These are phyloP conservation scores for Fraxinus dipetala DNA, from an alignment of 305 asterid genomes.

Conservation along the genomic window DNA sequence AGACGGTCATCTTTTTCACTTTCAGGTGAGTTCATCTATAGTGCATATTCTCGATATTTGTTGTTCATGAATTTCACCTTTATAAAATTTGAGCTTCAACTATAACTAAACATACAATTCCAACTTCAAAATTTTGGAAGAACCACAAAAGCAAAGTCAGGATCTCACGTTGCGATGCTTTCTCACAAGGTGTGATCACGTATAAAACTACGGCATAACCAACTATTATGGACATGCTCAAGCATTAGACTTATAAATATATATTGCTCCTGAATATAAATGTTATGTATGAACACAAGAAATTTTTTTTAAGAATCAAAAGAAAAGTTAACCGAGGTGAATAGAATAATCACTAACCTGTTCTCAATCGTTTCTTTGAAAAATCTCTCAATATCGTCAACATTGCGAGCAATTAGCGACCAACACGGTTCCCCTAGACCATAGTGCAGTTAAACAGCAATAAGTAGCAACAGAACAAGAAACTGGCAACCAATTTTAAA, in stretches of 20 bases:
- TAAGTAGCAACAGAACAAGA: conserved; percentile 5
- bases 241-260: background rate
- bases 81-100: background rate
- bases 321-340: conserved; percentile 1
- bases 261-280: background rate
- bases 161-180: background rate
- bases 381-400: conserved; percentile 70
- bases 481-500: background rate
- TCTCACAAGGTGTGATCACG: background rate
- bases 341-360: conserved; percentile 47
- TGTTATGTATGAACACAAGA: background rate
- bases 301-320: conserved; percentile 11
- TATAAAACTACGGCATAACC: background rate
- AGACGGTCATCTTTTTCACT: background rate
- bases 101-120: background rate
- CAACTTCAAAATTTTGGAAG: background rate
- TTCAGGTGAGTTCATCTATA: background rate
- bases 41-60: background rate
- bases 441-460: conserved; percentile 26
- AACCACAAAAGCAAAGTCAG: background rate
- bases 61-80: background rate
- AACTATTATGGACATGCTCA: conserved; percentile 14
- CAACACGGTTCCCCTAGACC: conserved; percentile 72
- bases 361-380: conserved; percentile 81
- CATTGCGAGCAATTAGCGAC: conserved; percentile 66